Evolutionary conservation across 345 rosid species (phyloP), one percentile per base, ranked within the genome.

Genomic region (Gossypioides kirkii): DNA sequence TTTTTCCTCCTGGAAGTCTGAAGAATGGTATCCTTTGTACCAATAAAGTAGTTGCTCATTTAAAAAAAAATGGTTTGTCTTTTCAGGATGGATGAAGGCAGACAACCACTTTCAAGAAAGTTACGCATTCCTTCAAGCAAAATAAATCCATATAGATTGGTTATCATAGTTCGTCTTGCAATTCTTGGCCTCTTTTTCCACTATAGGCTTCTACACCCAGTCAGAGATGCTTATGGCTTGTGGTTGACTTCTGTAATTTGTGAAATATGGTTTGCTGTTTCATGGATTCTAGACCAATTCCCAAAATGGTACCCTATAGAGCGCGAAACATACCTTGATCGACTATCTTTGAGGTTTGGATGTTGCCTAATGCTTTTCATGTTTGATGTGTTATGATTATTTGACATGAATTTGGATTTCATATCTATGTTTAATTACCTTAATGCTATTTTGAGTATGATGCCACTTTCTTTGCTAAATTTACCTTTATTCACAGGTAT

Each of bases 21-120:
- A 46, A 61, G 22, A 7, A 17, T 76, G 14, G 22, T 41, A 5
- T 10, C 55, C 61, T 17, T 38, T 46, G 59, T 47, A 38, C 22
- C 47, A 11, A 3, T 64, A 43, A 8, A 11, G n/a, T 26, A 8
- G 71, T 68, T 71, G 16, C 63, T 41, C 43, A 59, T 43, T 68
- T 12, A 3, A 3, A 43, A 22, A 22, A 56, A 43, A 18, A 6
- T 61, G 61, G 58, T 14, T 52, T 60, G n/a, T 14, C 74, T 80
- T 85, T 22, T 69, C 90, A 96, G 98, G 98, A 96, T 96, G 99
- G 99, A 96, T 74, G 99, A 96, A 86, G 99, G 97, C 74, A 87
- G 99, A 80, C 99, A 96, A 83, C 99, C 99, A 62, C 89, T 96
- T 73, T 93, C 98, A 3, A 87, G 99, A 82, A 96, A 96, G 86